Evolutionary conservation across 2,329 filamentous ascomycete genomes (phyloP), one percentile per base, ranked within the genome.

Genomic region (Scytalidium lignicola): DNA sequence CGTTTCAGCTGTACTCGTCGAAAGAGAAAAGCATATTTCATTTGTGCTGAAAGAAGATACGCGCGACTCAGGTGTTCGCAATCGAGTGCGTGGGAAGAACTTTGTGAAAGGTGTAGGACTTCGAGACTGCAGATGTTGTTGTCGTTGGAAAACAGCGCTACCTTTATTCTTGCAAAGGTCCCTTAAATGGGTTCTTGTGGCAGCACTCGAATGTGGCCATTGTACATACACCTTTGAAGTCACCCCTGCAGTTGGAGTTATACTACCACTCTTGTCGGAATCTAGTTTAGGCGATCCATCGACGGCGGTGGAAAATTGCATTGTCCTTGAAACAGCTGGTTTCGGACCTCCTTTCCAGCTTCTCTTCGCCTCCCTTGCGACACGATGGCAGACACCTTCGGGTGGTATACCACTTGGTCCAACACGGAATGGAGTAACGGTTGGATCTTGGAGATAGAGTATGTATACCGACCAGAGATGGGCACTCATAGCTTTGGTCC

Each of bases 401-500:
- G 83, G 83, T 7, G 83, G 83, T 21, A 86, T 76, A 49, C 77
- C 75, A 59, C 79, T 82, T 58, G 81, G 82, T 51, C 80, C 77
- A 48, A 83, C 73, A 46, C 79, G 75, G 53, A 86, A 80, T 0
- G 83, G 83, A 1, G 83, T 86, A 2, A 85, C 80, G 44, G 79
- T 81, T 42, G 83, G 82, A 56, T 86, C 83, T 61, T 83, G 79
- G 39, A 86, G 68, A 57, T 86, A 86, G 46, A 82, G 68, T 50
- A 78, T 68, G 60, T 85, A 86, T 1, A 79, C 83, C 4, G 78
- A 74, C 83, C 83, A 86, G 9, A 86, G 66, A 57, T 86, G 83
- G 12, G 77, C 70, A 65, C 73, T 81, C 80, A 86, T 85, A 17
- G 79, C 74, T 52, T 76, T 78, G 3, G 81, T 84, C 83, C 83